phyloP scores from a whole-genome alignment of 176 grass and related monocot genomes.

The Triticum turgidum region DNA sequence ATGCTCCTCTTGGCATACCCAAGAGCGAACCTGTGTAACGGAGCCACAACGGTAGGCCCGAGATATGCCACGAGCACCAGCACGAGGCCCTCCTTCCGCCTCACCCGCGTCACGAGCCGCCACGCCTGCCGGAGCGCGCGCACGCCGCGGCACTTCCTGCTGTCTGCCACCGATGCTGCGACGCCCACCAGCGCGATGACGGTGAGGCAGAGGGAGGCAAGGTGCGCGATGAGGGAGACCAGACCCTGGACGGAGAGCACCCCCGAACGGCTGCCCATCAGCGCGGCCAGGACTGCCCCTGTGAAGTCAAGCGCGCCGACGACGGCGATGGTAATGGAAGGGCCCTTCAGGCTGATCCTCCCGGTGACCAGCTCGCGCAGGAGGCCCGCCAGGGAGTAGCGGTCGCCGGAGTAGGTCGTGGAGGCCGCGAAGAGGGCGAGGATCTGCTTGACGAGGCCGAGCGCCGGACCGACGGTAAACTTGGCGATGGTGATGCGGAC shows the following conservation, averaged over 20 bases:
- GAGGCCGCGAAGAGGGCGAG: conserved; percentile 14
- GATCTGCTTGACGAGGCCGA: neutral
- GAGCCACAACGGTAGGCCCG: neutral
- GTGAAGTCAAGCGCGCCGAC: neutral
- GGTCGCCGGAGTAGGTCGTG: conserved; percentile 32
- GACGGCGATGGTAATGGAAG: conserved; percentile 17
- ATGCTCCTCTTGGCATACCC: neutral
- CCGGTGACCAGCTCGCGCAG: neutral
- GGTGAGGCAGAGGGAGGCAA: conserved; percentile 3
- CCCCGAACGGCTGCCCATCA: neutral
- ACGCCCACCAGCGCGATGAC: neutral
- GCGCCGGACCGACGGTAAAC: neutral
- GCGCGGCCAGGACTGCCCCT: neutral
- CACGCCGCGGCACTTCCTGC: neutral
- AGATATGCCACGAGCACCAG: neutral
- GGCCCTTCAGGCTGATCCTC: neutral
- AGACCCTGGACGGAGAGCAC: neutral
- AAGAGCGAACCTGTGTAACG: neutral
- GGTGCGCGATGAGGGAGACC: neutral
- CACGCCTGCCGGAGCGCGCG: conserved; percentile 13
- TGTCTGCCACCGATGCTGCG: conserved; percentile 8
- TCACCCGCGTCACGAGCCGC: conserved; percentile 13
- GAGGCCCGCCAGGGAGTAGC: neutral
- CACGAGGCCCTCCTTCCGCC: conserved; percentile 17
- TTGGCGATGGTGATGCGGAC: neutral